These are phyloP conservation scores for Mycena albidolilacea DNA, from an alignment of 768 basidiomycete genomes.

Conservation along the genomic window DNA sequence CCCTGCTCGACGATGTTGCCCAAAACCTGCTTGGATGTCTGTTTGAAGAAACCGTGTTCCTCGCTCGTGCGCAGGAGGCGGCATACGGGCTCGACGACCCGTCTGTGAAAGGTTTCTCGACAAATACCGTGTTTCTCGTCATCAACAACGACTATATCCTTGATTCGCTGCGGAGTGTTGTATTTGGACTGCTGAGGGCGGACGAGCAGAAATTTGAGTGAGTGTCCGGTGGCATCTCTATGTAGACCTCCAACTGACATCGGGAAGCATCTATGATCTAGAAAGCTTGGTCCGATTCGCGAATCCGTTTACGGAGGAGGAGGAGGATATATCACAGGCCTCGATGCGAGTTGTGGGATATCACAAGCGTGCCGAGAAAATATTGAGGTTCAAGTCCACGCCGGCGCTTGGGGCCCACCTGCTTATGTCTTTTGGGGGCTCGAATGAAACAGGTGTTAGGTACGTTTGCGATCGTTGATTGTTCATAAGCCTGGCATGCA, in stretches of 20 bases:
- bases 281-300: constrained; percentile 9
- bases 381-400: no score
- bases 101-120: constrained; percentile 10
- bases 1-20: neutral
- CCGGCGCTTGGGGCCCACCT: no score
- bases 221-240: neutral
- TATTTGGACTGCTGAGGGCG: constrained; percentile 17
- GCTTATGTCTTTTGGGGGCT: no score
- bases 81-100: neutral
- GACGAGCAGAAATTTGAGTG: constrained; percentile 15
- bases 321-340: no score
- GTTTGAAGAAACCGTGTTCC: constrained; percentile 2
- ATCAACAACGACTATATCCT: constrained; percentile 19
- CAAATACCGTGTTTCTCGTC: neutral
- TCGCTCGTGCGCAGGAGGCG: constrained; percentile 21
- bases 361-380: no score
- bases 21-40: constrained; percentile 6
- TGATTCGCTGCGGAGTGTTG: neutral
- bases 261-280: neutral
- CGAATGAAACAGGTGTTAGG: no score
- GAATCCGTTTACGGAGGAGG: neutral
- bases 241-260: no score
- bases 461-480: no score
- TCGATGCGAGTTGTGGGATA: no score
- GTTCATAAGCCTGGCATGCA: no score